Percentiles rank a stretch among this genome's conserved stretches.
These are phyloP conservation scores for Delphinella strobiligena DNA, from an alignment of 2,329 filamentous ascomycete species.

Conservation along the genomic window DNA sequence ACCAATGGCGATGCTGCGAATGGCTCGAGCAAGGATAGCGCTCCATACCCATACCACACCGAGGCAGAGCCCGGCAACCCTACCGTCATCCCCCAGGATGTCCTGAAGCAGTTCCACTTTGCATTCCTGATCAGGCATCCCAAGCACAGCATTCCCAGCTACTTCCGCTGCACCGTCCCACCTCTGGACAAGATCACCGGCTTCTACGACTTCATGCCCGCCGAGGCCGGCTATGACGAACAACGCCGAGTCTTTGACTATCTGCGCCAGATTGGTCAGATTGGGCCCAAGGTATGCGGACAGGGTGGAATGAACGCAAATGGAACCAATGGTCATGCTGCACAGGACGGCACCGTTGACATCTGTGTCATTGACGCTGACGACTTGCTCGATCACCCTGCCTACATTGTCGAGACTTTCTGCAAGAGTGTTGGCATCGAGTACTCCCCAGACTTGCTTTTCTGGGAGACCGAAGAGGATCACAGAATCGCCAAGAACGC, in stretches of 20 bases:
- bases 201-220: slow-evolving; percentile 75
- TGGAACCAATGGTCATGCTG: slow-evolving; percentile 20
- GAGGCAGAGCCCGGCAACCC: slow-evolving; percentile 60
- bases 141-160: slow-evolving; percentile 81
- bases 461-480: slow-evolving; percentile 68
- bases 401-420: slow-evolving; percentile 62
- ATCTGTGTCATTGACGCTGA: slow-evolving; percentile 90
- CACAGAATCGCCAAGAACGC: slow-evolving; percentile 55
- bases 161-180: slow-evolving; percentile 86
- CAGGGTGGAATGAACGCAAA: slow-evolving; percentile 16
- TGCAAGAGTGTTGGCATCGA: slow-evolving; percentile 71
- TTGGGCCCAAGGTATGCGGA: slow-evolving; percentile 54
- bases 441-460: slow-evolving; percentile 66
- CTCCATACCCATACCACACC: slow-evolving; percentile 48
- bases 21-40: slow-evolving; percentile 14
- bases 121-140: slow-evolving; percentile 95
- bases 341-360: slow-evolving; percentile 32
- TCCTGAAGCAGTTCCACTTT: slow-evolving; percentile 77
- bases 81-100: slow-evolving; percentile 64
- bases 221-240: slow-evolving; percentile 84
- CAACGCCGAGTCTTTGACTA: slow-evolving; percentile 81
- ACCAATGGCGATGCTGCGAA: slow-evolving; percentile 22
- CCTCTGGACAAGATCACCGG: slow-evolving; percentile 72
- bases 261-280: slow-evolving; percentile 53
- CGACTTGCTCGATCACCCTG: slow-evolving; percentile 78